Conservation (phyloP, 768 basidiomycete species). For the Russula lepida region DNA sequence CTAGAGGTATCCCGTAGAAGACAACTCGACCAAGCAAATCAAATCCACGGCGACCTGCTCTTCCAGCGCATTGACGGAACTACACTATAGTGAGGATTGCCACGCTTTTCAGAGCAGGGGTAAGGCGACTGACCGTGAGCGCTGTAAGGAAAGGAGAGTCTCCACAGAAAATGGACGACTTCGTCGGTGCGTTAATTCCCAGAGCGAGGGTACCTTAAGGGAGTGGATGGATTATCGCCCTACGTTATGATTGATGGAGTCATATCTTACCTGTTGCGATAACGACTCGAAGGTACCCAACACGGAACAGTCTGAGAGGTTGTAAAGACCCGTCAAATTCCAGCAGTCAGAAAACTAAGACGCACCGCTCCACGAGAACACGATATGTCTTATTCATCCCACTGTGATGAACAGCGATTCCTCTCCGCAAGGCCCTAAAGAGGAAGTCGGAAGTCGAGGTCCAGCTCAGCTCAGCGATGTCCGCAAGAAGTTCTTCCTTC, state of each 20-base stretch:
- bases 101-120: not conserved
- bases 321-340: not conserved
- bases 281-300: slow-evolving; percentile 54
- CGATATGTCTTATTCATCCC: slow-evolving; percentile 62
- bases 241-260: not conserved
- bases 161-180: slow-evolving; percentile 54
- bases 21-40: slow-evolving; percentile 64
- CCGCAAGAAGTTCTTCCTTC: slow-evolving; percentile 40
- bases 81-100: slow-evolving; percentile 24
- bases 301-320: slow-evolving; percentile 44
- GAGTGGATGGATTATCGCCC: not conserved
- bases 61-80: slow-evolving; percentile 69
- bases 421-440: slow-evolving; percentile 42
- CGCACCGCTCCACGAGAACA: slow-evolving; percentile 47
- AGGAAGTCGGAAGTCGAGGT: slow-evolving; percentile 36
- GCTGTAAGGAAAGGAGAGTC: slow-evolving; percentile 55
- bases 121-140: slow-evolving; percentile 39
- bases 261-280: slow-evolving; percentile 47
- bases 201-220: slow-evolving; percentile 53
- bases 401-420: slow-evolving; percentile 61
- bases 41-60: slow-evolving; percentile 65
- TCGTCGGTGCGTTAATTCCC: slow-evolving; percentile 69
- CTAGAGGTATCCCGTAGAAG: slow-evolving; percentile 60
- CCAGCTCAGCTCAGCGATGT: slow-evolving; percentile 35
- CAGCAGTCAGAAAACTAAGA: not conserved